A percentile compares a stretch with the other conserved stretches of the same genome.
These are phyloP conservation scores for Nymphaea thermarum DNA, from an alignment of 164 flowering plant genomes.

Conservation along the genomic window DNA sequence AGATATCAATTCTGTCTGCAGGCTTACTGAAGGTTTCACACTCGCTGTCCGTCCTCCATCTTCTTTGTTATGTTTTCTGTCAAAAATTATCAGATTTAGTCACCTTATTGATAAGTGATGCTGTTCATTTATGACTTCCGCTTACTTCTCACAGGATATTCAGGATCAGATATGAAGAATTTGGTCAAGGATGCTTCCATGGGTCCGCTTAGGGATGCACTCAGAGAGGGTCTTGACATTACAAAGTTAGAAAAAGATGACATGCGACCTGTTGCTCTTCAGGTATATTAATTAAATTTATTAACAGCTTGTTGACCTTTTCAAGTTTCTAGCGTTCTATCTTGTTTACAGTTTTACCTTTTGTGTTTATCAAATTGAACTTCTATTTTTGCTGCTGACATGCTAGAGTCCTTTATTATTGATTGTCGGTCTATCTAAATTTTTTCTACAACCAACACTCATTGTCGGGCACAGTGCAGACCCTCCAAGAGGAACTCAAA, in stretches of 20 bases:
- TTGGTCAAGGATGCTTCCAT: slow-evolving; percentile 94
- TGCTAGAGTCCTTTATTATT: too few relatives aligned
- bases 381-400: too few relatives aligned
- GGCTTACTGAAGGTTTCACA: slow-evolving; percentile 56
- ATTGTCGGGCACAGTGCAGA: too few relatives aligned
- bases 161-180: slow-evolving; percentile 99
- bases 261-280: slow-evolving; percentile 68
- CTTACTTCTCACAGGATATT: slow-evolving; percentile 50
- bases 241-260: slow-evolving; percentile 75
- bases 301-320: not conserved
- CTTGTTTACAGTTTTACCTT: not conserved
- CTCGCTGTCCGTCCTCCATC: too few relatives aligned
- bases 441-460: too few relatives aligned
- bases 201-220: slow-evolving; percentile 95
- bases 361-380: not conserved
- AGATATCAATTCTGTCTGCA: slow-evolving; percentile 65
- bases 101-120: too few relatives aligned
- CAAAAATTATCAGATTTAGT: too few relatives aligned
- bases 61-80: too few relatives aligned
- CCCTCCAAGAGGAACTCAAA: too few relatives aligned
- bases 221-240: slow-evolving; percentile 74
- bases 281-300: slow-evolving; percentile 29
- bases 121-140: too few relatives aligned
- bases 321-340: too few relatives aligned
- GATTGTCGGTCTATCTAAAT: too few relatives aligned